Percentiles rank a stretch among this genome's conserved stretches.
Conservation (phyloP, 345 rosid genomes). For the Populus alba region DNA sequence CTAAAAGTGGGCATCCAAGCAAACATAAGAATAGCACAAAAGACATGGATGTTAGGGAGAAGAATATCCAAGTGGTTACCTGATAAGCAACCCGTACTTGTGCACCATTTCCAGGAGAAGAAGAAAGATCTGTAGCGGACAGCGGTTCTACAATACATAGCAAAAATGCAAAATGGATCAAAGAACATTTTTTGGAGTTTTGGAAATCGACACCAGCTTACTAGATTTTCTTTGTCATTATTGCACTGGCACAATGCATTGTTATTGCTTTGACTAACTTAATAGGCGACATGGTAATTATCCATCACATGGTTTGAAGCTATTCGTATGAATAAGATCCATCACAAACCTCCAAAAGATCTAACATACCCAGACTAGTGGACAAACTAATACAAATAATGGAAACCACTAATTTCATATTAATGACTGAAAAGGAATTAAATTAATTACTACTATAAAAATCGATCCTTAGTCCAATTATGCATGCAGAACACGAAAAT, state of each 20-base stretch:
- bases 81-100: constrained; percentile 80
- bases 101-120: constrained; percentile 43
- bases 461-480: not conserved
- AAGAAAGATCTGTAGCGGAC: constrained; percentile 42
- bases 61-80: constrained; percentile 39
- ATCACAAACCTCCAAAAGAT: not conserved
- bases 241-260: not conserved
- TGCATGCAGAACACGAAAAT: not conserved
- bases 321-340: not conserved
- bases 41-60: constrained; percentile 7
- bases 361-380: not conserved
- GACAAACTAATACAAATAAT: not conserved
- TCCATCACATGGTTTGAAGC: not conserved
- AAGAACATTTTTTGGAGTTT: not conserved
- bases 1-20: constrained; percentile 36
- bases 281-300: not conserved
- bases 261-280: not conserved
- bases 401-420: not conserved
- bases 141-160: constrained; percentile 67
- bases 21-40: constrained; percentile 20
- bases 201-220: not conserved
- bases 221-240: not conserved
- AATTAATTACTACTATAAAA: not conserved
- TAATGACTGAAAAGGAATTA: not conserved
- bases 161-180: not conserved